Conservation (phyloP, 2,329 filamentous ascomycete species). For the Bertia moriformis region DNA sequence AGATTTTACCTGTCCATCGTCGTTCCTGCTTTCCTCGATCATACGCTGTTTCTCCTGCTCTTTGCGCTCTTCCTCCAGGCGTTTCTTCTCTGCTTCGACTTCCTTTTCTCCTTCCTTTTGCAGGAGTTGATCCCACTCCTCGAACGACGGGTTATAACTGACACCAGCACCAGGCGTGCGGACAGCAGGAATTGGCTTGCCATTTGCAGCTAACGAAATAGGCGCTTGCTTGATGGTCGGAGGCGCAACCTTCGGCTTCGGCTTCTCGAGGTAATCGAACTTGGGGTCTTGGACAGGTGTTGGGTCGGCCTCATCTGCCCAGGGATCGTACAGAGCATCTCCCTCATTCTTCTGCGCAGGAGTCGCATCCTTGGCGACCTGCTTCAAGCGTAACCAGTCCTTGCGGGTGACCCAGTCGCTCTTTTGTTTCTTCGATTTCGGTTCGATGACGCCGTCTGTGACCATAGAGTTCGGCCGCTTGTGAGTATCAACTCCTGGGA, state of each 20-base stretch:
- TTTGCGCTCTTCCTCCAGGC: slow-evolving; percentile 54
- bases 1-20: background rate
- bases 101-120: slow-evolving; percentile 64
- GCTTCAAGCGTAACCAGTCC: slow-evolving; percentile 65
- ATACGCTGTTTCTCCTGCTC: slow-evolving; percentile 51
- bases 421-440: slow-evolving; percentile 44
- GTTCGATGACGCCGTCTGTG: slow-evolving; percentile 56
- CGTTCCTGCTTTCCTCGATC: slow-evolving; percentile 41
- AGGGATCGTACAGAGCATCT: slow-evolving; percentile 66
- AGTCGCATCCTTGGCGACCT: slow-evolving; percentile 18
- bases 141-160: slow-evolving; percentile 83
- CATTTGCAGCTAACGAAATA: slow-evolving; percentile 68
- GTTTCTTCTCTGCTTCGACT: slow-evolving; percentile 63
- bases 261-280: slow-evolving; percentile 53
- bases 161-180: slow-evolving; percentile 65
- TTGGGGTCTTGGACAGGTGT: slow-evolving; percentile 24
- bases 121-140: slow-evolving; percentile 70
- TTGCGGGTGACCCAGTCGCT: slow-evolving; percentile 71
- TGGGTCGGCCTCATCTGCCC: slow-evolving; percentile 24
- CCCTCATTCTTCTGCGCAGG: slow-evolving; percentile 22
- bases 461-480: slow-evolving; percentile 63
- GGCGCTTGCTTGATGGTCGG: slow-evolving; percentile 63
- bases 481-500: slow-evolving; percentile 63
- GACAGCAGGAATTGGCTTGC: slow-evolving; percentile 67
- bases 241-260: slow-evolving; percentile 42